A percentile compares a stretch with the other conserved stretches of the same genome.
These are phyloP conservation scores for Diaporthe longicolla DNA, from an alignment of 2,329 filamentous ascomycete genomes.

Conservation along the genomic window DNA sequence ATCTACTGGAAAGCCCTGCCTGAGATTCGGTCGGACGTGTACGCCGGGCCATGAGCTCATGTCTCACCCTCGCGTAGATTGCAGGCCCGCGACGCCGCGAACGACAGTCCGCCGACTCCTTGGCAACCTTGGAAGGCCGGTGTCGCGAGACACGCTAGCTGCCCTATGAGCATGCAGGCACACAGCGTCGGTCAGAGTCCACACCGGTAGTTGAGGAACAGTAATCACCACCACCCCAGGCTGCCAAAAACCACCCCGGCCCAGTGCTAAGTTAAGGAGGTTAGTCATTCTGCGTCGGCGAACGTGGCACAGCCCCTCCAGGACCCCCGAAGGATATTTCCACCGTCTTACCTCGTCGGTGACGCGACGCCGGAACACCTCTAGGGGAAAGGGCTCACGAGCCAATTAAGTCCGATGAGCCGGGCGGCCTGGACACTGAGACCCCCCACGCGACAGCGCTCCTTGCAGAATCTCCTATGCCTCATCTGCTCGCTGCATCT, in stretches of 20 bases:
- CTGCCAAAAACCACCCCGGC: conserved; percentile 10
- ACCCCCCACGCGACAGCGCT: conserved; percentile 14
- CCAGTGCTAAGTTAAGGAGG: neutral
- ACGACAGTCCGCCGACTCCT: neutral
- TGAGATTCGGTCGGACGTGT: conserved; percentile 1
- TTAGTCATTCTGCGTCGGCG: conserved; percentile 29
- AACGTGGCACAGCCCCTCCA: conserved; percentile 17
- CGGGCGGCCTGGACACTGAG: neutral
- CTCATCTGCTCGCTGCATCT: conserved; percentile 34
- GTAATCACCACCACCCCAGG: conserved; percentile 25
- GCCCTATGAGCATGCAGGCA: conserved; percentile 29
- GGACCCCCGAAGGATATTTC: neutral
- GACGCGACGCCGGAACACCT: conserved; percentile 27
- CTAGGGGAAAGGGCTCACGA: conserved; percentile 9
- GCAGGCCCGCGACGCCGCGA: neutral
- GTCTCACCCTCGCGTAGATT: conserved; percentile 4
- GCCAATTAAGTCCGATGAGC: conserved; percentile 11
- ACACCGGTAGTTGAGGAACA: conserved; percentile 29
- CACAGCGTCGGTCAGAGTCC: neutral
- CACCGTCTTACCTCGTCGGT: conserved; percentile 31
- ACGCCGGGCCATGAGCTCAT: conserved; percentile 1
- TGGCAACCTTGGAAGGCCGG: too few species aligned
- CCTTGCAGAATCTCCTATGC: conserved; percentile 20
- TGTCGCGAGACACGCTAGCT: conserved; percentile 14
- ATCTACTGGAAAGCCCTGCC: neutral